phyloP scores from a whole-genome alignment of 805 yeast genomes.

The Candida multigemmis region DNA sequence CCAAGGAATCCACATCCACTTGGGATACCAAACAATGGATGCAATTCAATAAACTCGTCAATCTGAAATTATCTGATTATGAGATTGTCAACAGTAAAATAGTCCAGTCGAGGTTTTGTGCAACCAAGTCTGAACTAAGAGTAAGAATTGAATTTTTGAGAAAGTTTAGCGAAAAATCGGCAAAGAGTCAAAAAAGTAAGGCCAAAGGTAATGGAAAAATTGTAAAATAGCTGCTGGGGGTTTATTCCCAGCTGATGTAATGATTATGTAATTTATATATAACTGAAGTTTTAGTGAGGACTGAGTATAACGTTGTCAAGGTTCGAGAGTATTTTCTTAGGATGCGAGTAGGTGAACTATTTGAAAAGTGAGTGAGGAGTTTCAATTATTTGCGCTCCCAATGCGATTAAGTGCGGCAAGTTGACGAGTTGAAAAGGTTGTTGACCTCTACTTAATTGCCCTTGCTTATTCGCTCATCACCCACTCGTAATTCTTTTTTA shows the following conservation, averaged over 20 bases:
- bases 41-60: conserved; percentile 17
- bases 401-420: not conserved
- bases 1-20: not conserved
- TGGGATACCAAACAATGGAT: conserved; percentile 27
- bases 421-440: not conserved
- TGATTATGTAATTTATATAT: not conserved
- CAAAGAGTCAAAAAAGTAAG: conserved; percentile 1
- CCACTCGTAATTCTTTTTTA: too few relatives aligned
- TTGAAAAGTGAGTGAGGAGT: not conserved
- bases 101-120: conserved; percentile 16
- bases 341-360: not conserved
- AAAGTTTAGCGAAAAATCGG: conserved; percentile 4
- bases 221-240: too few relatives aligned
- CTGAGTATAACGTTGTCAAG: not conserved
- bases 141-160: conserved; percentile 19
- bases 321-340: too few relatives aligned
- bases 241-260: not conserved
- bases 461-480: too few relatives aligned
- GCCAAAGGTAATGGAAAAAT: conserved; percentile 1
- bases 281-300: not conserved
- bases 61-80: conserved; percentile 14
- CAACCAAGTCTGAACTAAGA: conserved; percentile 19
- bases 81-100: conserved; percentile 20
- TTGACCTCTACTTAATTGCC: not conserved
- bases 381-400: not conserved